Conservation (phyloP, 208 protist species). For the Trypanosoma lewisi region DNA sequence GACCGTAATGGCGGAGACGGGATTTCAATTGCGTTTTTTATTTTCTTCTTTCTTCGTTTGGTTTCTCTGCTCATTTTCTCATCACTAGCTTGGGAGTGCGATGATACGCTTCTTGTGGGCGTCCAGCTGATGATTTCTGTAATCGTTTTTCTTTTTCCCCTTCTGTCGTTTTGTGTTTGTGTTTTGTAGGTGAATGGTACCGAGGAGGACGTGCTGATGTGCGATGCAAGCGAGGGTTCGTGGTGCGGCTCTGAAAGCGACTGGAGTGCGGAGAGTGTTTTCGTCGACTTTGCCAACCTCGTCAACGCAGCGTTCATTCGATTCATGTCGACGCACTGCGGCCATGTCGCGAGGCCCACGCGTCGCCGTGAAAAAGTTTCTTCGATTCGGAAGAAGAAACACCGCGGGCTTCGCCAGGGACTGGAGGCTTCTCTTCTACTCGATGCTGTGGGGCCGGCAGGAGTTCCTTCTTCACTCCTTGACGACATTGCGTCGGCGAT, state of each 20-base stretch:
- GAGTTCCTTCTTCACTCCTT: conserved; percentile 17
- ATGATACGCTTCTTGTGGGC: no score
- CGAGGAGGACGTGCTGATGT: not conserved
- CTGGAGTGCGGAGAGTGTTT: conserved; percentile 3
- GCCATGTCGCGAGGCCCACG: not conserved
- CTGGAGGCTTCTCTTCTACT: conserved; percentile 7
- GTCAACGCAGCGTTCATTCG: conserved; percentile 9
- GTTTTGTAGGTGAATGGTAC: not conserved
- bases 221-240: not conserved
- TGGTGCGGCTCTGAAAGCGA: conserved; percentile 16
- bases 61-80: no score
- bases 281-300: not conserved
- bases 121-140: no score
- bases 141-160: no score
- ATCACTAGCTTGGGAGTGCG: no score
- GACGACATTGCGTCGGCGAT: conserved; percentile 26
- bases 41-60: no score
- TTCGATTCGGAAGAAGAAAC: conserved; percentile 16
- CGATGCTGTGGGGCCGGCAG: not conserved
- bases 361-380: conserved; percentile 4
- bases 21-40: no score
- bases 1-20: no score
- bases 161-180: not conserved
- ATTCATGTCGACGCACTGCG: conserved; percentile 1
- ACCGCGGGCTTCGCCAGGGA: conserved; percentile 11